Percentiles rank a stretch among this genome's conserved stretches.
phyloP scores from a whole-genome alignment of 139 green algal genomes.

The Marvania coccoides region DNA sequence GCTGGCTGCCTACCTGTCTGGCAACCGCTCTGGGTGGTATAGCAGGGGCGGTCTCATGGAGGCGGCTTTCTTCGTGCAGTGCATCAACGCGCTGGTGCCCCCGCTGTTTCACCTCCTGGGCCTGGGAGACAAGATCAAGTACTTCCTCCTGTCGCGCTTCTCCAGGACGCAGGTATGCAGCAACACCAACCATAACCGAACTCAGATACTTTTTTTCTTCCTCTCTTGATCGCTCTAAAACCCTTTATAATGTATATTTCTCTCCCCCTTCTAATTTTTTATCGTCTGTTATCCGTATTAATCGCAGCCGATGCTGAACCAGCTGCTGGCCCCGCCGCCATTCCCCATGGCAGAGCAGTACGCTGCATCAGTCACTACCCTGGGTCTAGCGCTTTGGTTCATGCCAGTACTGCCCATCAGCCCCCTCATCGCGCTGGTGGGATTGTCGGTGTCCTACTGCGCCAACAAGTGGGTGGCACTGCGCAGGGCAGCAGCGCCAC shows the following conservation, averaged over 20 bases:
- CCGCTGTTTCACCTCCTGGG: constrained; percentile 28
- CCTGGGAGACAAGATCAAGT: constrained; percentile 15
- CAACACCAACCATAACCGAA: too few relatives aligned
- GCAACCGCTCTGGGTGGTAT: constrained; percentile 24
- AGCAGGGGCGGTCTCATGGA: constrained; percentile 43
- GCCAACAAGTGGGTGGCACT: constrained; percentile 36
- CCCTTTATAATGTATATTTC: neutral
- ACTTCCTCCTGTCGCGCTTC: constrained; percentile 14
- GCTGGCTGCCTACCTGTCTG: constrained; percentile 16
- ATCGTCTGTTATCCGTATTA: neutral
- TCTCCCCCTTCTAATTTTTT: neutral
- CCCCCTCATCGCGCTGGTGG: constrained; percentile 23
- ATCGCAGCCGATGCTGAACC: constrained; percentile 32
- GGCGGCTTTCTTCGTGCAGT: constrained; percentile 45
- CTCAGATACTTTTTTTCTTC: too few relatives aligned
- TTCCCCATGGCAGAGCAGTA: constrained; percentile 46
- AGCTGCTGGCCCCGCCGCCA: constrained; percentile 24
- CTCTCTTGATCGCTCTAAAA: too few relatives aligned
- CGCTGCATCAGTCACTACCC: constrained; percentile 28
- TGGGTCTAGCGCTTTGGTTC: constrained; percentile 41
- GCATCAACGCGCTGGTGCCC: constrained; percentile 43
- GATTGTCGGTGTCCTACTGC: constrained; percentile 31
- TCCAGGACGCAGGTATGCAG: constrained; percentile 16
- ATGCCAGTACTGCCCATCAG: constrained; percentile 44
- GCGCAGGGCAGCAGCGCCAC: constrained; percentile 19